These are phyloP conservation scores for Pichia pseudocactophila DNA, from an alignment of 805 yeast species.

Conservation along the genomic window DNA sequence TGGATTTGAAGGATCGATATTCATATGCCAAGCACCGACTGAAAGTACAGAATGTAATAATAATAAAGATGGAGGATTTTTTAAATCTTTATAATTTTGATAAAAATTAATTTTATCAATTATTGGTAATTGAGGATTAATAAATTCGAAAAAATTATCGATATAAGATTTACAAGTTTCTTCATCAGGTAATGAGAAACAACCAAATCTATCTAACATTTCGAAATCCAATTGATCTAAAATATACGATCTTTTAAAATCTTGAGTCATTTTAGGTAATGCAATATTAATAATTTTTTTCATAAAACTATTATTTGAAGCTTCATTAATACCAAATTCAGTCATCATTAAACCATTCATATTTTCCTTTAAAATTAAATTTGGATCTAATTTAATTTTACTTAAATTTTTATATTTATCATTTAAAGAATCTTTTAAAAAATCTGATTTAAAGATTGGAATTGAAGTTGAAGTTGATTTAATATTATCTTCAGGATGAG, in stretches of 20 bases:
- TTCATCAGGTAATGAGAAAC: slow-evolving; percentile 60
- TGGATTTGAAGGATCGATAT: slow-evolving; percentile 44
- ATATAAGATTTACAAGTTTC: slow-evolving; percentile 54
- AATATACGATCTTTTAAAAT: slow-evolving; percentile 16
- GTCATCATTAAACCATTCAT: slow-evolving; percentile 9
- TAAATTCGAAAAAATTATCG: slow-evolving; percentile 50
- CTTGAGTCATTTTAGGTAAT: slow-evolving; percentile 13
- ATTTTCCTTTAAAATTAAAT: slow-evolving; percentile 17
- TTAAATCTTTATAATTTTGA: slow-evolving; percentile 45
- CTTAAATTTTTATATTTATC: slow-evolving; percentile 19
- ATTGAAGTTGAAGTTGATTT: slow-evolving; percentile 3
- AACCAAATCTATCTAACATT: slow-evolving; percentile 55
- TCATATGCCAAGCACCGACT: slow-evolving; percentile 57
- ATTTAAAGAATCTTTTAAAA: slow-evolving; percentile 20
- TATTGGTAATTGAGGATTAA: slow-evolving; percentile 62
- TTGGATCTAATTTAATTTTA: slow-evolving; percentile 17
- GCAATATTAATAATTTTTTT: slow-evolving; percentile 15
- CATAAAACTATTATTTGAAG: slow-evolving; percentile 21
- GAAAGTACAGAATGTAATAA: slow-evolving; percentile 56
- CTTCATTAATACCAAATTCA: slow-evolving; percentile 7
- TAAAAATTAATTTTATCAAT: slow-evolving; percentile 55
- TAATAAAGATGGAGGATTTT: slow-evolving; percentile 52
- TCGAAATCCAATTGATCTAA: slow-evolving; percentile 43
- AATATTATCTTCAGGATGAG: background rate
- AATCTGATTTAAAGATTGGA: slow-evolving; percentile 2